Conservation (phyloP, 1,284 basidiomycete species). For the Rhodotorula sp. region DNA sequence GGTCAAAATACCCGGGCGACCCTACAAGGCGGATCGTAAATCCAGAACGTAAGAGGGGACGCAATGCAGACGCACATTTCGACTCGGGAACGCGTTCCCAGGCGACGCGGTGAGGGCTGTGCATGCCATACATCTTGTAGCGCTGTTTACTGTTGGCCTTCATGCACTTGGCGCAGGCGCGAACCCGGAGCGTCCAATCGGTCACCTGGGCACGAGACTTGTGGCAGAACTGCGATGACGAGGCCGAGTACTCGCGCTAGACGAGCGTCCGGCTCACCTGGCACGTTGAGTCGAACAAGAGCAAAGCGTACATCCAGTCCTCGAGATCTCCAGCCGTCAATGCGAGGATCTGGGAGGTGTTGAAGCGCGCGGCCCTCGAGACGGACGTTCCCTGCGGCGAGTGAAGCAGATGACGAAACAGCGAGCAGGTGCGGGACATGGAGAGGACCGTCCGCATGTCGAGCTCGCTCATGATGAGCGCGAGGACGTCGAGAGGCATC, state of each 20-base stretch:
- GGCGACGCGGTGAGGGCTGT: background rate
- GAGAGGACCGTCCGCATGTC: slow-evolving; percentile 31
- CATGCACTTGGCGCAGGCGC: slow-evolving; percentile 27
- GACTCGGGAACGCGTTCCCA: slow-evolving; percentile 4
- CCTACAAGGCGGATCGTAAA: background rate
- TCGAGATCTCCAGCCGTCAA: slow-evolving; percentile 10
- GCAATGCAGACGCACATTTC: background rate
- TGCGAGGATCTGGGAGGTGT: slow-evolving; percentile 1
- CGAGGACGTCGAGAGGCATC: slow-evolving; percentile 22
- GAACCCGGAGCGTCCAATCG: slow-evolving; percentile 10
- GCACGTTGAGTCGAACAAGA: slow-evolving; percentile 19
- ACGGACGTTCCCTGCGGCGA: background rate
- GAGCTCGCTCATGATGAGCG: slow-evolving; percentile 13
- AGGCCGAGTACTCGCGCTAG: background rate
- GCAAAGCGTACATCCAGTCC: slow-evolving; percentile 20
- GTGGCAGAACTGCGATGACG: slow-evolving; percentile 9
- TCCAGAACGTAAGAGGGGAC: accelerated
- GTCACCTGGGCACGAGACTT: slow-evolving; percentile 8
- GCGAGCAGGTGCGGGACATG: slow-evolving; percentile 12
- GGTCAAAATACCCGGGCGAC: background rate
- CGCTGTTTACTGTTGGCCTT: background rate
- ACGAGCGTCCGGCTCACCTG: background rate
- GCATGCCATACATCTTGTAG: background rate
- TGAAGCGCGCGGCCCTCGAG: slow-evolving; percentile 18
- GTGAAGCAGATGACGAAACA: slow-evolving; percentile 13